phyloP scores from a whole-genome alignment of 1,284 basidiomycete species.

The Pseudozyma flocculosa region DNA sequence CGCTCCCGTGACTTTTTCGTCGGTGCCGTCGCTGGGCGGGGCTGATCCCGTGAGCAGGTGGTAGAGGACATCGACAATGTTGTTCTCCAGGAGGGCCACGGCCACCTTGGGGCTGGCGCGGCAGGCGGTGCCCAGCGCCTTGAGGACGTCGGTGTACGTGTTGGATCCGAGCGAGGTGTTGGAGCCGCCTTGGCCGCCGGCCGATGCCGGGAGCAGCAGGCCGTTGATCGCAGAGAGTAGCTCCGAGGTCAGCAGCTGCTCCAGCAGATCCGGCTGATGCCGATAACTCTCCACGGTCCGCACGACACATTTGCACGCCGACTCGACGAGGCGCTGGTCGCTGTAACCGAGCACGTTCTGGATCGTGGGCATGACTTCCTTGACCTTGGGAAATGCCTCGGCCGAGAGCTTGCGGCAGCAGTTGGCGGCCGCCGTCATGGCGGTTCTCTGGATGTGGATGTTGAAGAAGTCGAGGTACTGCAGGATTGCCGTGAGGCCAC shows the following conservation, averaged over 20 bases:
- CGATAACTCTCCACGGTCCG: constrained; percentile 46
- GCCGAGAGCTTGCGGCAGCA: constrained; percentile 51
- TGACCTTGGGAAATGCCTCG: constrained; percentile 34
- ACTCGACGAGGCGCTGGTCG: constrained; percentile 54
- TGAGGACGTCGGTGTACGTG: constrained; percentile 51
- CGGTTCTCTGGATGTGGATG: constrained; percentile 56
- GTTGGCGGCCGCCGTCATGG: constrained; percentile 52
- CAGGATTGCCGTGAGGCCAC: constrained; percentile 52
- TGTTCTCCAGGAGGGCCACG: constrained; percentile 47
- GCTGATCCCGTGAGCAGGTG: constrained; percentile 54
- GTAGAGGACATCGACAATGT: constrained; percentile 54
- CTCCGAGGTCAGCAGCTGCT: constrained; percentile 38
- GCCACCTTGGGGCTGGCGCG: constrained; percentile 43
- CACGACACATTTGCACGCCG: constrained; percentile 54
- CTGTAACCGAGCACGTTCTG: constrained; percentile 50
- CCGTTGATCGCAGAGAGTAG: constrained; percentile 44
- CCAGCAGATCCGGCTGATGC: constrained; percentile 42
- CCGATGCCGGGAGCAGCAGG: constrained; percentile 41
- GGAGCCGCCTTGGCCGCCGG: constrained; percentile 5
- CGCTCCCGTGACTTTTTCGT: constrained; percentile 5
- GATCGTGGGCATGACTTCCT: constrained; percentile 51
- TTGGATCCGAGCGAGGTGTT: constrained; percentile 37
- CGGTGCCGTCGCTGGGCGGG: constrained; percentile 38
- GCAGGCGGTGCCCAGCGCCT: constrained; percentile 46
- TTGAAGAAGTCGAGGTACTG: constrained; percentile 58